Base-by-base conservation (phyloP, 768 basidiomycete species). In the Lentinula aciculospora region DNA sequence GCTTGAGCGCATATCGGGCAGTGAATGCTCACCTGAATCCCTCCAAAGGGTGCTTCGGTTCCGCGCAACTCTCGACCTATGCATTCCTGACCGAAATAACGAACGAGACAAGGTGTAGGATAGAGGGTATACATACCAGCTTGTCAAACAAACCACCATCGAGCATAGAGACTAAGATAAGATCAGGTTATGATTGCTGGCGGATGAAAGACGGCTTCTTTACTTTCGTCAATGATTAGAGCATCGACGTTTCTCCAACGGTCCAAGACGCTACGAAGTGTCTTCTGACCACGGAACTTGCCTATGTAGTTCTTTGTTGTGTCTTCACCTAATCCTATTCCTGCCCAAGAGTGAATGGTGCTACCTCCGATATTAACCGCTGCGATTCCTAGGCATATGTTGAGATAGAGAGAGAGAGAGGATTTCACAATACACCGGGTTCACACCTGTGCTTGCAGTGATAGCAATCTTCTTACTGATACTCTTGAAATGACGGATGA, bases 221-320 rank as follows among this genome's bases (percentile, higher is more conserved):
- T 66, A 91, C 93, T 82, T 73, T 96, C 93, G 64, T 96, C 93
- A 49, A 96, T 81, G 63, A 96, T 85, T 25, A 96, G 76, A 3
- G 85, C 84, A 57, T 74, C 65, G 0, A 84, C 84, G 10, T 67
- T 63, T 58, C 69, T 70, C 93, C 93, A 94, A 37, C 89, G 80
- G 2, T 75, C 67, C 19, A 81, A 69, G n/a, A 81, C 73, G 34
- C 54, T 66, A 40, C 59, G 61, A 27, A 73, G 71, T 47, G 72
- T 74, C 17, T 65, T 61, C 56, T 78, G 74, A 4, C 74, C 73
- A 12, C 74, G 68, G 56, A 85, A 75, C 67, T 85, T 90, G 0
- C 75, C 77, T 12, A 79, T 75, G 9, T 89, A 71, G 19, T 73
- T 72, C 36, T 81, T 74, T 5, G 75, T 76, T 13, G 72, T 58